phyloP scores from a whole-genome alignment of 805 yeast species.

The Wickerhamiella brachini region DNA sequence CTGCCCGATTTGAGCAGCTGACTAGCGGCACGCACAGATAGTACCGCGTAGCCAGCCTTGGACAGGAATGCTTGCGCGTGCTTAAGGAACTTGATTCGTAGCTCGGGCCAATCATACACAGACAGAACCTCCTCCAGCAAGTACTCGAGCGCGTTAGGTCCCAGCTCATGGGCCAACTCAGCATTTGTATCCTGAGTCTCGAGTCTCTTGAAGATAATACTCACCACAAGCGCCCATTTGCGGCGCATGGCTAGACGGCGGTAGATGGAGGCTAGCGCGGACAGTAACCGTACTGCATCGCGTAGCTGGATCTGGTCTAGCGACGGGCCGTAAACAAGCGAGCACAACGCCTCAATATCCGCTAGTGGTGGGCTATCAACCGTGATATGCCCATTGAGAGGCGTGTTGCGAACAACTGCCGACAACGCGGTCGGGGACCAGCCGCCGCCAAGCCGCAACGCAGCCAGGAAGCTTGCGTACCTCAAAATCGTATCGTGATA shows the following conservation, averaged over 20 bases:
- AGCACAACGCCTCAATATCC: slow-evolving; percentile 38
- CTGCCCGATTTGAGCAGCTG: not conserved
- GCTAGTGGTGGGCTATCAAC: slow-evolving; percentile 18
- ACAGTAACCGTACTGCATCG: slow-evolving; percentile 49
- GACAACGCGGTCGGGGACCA: slow-evolving; percentile 31
- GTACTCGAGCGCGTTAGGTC: slow-evolving; percentile 1
- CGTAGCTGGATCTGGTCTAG: slow-evolving; percentile 32
- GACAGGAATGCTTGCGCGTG: not conserved
- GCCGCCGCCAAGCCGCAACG: slow-evolving; percentile 36
- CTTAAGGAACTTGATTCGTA: not conserved
- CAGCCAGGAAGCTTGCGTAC: slow-evolving; percentile 44
- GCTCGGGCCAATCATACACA: not conserved
- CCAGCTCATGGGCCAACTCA: not conserved
- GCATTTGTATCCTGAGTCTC: not conserved
- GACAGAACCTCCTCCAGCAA: not conserved
- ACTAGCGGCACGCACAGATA: not conserved
- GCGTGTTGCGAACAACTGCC: slow-evolving; percentile 31
- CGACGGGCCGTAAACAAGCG: slow-evolving; percentile 33
- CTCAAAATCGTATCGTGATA: slow-evolving; percentile 61
- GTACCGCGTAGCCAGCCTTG: not conserved
- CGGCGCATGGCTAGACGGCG: slow-evolving; percentile 45
- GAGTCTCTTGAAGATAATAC: slow-evolving; percentile 37
- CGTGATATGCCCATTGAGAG: slow-evolving; percentile 17
- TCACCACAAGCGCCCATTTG: slow-evolving; percentile 55
- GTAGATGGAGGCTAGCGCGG: slow-evolving; percentile 52